Percentiles rank a stretch among this genome's conserved stretches.
These are phyloP conservation scores for Apophysomyces ossiformis DNA, from an alignment of 371 early-diverging fungal genomes.

Conservation along the genomic window DNA sequence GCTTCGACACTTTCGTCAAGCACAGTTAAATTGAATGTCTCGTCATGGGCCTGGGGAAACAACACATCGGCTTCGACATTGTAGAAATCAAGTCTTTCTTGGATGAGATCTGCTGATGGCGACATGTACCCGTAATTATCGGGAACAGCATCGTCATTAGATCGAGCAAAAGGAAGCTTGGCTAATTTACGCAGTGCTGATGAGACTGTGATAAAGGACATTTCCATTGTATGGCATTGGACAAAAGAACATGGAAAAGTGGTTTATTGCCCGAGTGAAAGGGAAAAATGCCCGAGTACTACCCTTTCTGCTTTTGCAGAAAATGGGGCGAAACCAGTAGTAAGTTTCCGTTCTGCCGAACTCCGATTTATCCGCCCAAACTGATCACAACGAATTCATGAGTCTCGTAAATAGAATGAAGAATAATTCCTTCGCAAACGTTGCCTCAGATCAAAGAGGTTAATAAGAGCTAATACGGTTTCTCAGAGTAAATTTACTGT, in stretches of 20 bases:
- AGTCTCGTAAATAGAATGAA: no score
- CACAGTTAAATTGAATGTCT: constrained; percentile 30
- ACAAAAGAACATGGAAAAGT: constrained; percentile 6
- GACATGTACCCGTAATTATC: background rate
- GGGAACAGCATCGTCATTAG: background rate
- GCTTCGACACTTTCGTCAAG: constrained; percentile 32
- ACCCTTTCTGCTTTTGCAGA: no score
- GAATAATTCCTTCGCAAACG: no score
- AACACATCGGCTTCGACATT: constrained; percentile 45
- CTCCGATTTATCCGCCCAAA: constrained; percentile 2
- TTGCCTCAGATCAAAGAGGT: no score
- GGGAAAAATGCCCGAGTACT: background rate
- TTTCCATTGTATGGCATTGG: background rate
- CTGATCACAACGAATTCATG: background rate
- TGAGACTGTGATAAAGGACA: background rate
- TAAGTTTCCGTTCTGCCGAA: constrained; percentile 7
- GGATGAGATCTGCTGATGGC: background rate
- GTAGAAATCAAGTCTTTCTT: background rate
- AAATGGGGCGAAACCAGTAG: no score
- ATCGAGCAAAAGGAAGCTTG: background rate
- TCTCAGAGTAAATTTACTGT: no score
- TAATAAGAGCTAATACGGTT: no score
- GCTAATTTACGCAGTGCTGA: constrained; percentile 3
- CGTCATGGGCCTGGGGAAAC: constrained; percentile 32
- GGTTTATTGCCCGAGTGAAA: background rate